Evolutionary conservation across 352 stramenopile genomes (phyloP).

Genomic region (Phytophthora chlamydospora): DNA sequence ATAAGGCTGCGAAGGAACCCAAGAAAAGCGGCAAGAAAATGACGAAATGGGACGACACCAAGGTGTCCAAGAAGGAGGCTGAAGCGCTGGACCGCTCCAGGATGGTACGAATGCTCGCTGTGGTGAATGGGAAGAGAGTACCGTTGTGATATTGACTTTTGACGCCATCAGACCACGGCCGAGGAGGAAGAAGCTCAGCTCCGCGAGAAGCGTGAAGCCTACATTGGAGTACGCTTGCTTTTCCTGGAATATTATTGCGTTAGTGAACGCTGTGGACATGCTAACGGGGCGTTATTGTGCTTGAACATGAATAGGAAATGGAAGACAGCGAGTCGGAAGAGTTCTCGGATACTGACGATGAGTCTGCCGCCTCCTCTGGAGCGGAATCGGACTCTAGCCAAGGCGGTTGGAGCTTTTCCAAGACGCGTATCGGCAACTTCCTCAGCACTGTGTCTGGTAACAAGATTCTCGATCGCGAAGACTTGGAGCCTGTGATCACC

Average conservation of each 20-base stretch:
- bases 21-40: constrained; percentile 85
- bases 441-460: constrained; percentile 86
- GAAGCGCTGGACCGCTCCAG: constrained; percentile 74
- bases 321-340: constrained; percentile 73
- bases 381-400: constrained; percentile 71
- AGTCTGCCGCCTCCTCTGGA: constrained; percentile 69
- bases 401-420: constrained; percentile 79
- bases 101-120: constrained; percentile 39
- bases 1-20: constrained; percentile 46
- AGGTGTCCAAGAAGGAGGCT: constrained; percentile 87
- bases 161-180: constrained; percentile 48
- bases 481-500: constrained; percentile 93
- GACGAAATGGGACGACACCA: constrained; percentile 87
- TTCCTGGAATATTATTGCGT: constrained; percentile 1
- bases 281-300: constrained; percentile 6
- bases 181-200: constrained; percentile 79
- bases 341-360: constrained; percentile 71
- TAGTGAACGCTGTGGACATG: background rate
- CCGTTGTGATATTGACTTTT: background rate
- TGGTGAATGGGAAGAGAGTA: constrained; percentile 1
- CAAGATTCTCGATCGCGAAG: constrained; percentile 93
- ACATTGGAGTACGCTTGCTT: constrained; percentile 73
- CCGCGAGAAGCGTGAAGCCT: constrained; percentile 73
- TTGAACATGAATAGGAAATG: constrained; percentile 47
- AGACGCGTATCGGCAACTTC: constrained; percentile 83